phyloP scores from a whole-genome alignment of 2,329 filamentous ascomycete species.

The Chrysoporthe cubensis region DNA sequence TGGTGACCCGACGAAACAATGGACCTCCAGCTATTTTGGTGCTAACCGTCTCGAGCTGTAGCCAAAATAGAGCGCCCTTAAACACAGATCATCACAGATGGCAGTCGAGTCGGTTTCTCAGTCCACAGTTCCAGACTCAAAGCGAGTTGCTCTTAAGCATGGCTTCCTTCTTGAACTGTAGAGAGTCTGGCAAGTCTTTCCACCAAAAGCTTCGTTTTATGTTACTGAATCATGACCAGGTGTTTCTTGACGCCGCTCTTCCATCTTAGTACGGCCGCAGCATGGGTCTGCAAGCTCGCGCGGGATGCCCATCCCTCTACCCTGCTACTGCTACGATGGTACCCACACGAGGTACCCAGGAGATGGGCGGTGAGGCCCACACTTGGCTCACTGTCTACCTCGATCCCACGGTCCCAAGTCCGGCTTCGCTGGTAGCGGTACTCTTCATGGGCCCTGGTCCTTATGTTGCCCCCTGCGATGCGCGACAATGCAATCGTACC shows the following conservation, averaged over 20 bases:
- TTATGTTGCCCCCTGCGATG: neutral
- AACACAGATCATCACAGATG: neutral
- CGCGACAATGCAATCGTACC: conserved; percentile 15
- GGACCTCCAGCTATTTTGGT: conserved; percentile 8
- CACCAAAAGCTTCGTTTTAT: neutral
- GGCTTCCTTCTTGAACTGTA: neutral
- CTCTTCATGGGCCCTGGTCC: neutral
- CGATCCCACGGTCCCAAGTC: neutral
- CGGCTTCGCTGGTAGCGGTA: conserved; percentile 4
- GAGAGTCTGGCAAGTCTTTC: neutral
- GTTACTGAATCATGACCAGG: neutral
- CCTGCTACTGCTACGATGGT: neutral
- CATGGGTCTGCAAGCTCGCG: conserved; percentile 4
- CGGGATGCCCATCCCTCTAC: neutral
- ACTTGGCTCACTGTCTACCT: neutral
- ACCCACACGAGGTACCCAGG: neutral
- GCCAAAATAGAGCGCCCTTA: neutral
- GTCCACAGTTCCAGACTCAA: neutral
- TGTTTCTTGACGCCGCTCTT: neutral
- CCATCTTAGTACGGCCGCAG: neutral
- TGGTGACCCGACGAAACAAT: conserved; percentile 27
- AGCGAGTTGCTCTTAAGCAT: neutral
- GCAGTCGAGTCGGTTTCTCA: neutral
- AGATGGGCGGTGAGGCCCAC: conserved; percentile 21
- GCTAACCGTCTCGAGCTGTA: neutral